Evolutionary conservation across 495 filamentous ascomycete species (phyloP).

Genomic region (Aspergillus biplanus): DNA sequence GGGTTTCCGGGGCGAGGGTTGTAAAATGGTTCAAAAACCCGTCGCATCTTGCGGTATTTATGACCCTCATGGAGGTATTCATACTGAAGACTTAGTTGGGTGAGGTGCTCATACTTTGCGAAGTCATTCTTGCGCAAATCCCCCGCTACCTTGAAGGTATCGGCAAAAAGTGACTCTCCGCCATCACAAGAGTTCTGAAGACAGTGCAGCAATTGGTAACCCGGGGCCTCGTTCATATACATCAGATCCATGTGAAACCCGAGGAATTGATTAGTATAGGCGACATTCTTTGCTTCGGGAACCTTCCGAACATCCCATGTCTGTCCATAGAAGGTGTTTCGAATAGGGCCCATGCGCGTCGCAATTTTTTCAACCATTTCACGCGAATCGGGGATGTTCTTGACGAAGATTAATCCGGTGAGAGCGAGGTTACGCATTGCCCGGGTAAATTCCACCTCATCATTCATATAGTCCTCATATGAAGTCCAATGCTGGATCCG

Average conservation of each 20-base stretch:
- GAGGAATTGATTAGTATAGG: conserved; percentile 79
- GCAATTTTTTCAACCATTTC: conserved; percentile 68
- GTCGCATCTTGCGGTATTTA: conserved; percentile 57
- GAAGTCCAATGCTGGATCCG: conserved; percentile 51
- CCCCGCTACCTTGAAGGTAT: conserved; percentile 65
- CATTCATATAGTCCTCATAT: conserved; percentile 71
- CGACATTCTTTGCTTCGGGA: conserved; percentile 82
- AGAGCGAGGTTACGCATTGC: conserved; percentile 57
- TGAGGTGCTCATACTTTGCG: conserved; percentile 43
- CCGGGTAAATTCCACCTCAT: conserved; percentile 52
- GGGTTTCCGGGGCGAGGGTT: neutral
- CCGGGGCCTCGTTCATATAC: conserved; percentile 80
- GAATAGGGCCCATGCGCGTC: conserved; percentile 69
- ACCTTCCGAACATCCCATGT: conserved; percentile 88
- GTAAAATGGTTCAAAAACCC: conserved; percentile 53
- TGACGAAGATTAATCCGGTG: conserved; percentile 74
- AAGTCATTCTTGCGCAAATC: conserved; percentile 37
- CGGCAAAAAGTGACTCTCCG: conserved; percentile 81
- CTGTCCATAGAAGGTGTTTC: conserved; percentile 83
- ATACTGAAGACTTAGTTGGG: conserved; percentile 54
- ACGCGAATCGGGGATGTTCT: conserved; percentile 66
- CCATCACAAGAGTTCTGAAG: conserved; percentile 73
- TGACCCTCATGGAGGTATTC: conserved; percentile 70
- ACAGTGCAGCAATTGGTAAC: conserved; percentile 85
- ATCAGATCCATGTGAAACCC: conserved; percentile 92